Evolutionary conservation across 148 eudicot genomes (phyloP).

Genomic region (Selenicereus undatus): DNA sequence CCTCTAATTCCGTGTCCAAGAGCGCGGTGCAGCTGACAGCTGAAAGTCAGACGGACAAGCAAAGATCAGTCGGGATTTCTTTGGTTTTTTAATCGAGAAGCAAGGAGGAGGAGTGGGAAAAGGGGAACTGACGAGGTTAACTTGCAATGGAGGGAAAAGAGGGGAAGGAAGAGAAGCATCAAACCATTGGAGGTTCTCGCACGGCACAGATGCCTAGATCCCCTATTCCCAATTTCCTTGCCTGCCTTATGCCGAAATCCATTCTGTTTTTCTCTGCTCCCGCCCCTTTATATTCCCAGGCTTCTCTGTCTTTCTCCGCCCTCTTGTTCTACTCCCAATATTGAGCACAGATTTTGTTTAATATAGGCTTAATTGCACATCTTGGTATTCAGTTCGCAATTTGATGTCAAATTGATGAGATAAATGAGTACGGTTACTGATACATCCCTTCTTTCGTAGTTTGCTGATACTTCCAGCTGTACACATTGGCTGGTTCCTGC

Average conservation of each 20-base stretch:
- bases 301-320: background rate
- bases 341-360: background rate
- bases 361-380: background rate
- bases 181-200: constrained; percentile 56
- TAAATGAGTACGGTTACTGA: background rate
- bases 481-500: background rate
- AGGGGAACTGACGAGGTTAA: constrained; percentile 27
- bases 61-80: background rate
- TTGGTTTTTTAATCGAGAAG: background rate
- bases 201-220: constrained; percentile 51
- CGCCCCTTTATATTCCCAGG: background rate
- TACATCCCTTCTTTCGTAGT: background rate
- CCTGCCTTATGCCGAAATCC: constrained; percentile 71
- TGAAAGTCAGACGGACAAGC: background rate
- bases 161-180: constrained; percentile 24
- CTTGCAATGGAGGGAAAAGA: constrained; percentile 64
- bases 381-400: background rate
- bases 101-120: constrained; percentile 3
- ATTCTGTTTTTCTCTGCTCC: constrained; percentile 36
- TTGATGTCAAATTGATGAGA: background rate
- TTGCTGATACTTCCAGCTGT: background rate
- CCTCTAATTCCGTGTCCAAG: no score
- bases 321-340: background rate
- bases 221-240: constrained; percentile 1
- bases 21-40: no score